Evolutionary conservation across 306 rosid genomes (phyloP), one percentile per base, ranked within the genome.

Genomic region (Alnus glutinosa): DNA sequence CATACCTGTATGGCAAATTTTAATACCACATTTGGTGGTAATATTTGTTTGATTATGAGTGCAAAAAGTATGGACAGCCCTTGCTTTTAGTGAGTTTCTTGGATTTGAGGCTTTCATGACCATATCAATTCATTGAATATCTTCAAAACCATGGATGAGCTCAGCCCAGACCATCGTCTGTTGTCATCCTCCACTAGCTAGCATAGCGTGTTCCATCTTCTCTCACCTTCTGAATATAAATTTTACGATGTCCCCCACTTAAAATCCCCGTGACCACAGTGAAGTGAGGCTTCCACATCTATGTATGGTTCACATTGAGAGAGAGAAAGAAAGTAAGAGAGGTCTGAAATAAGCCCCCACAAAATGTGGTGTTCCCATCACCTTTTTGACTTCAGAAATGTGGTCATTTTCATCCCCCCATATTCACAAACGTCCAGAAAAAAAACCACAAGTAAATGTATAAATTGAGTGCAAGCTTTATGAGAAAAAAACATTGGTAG

Each of bases 181-280:
- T 78, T 84, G 92, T 88, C 94, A 90, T 68, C 62, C 37, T 83
- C 97, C 97, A 93, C 94, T 87, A 80, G 23, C 94, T 87, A 80
- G 23, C 73, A n/a, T 50, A 47, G 71, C 77, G 86, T 81, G 74
- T 81, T 86, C 74, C 81, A 78, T 85, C 73, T 76, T 70, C 74
- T 75, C 49, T 78, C 62, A 37, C 78, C 69, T 78, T 71, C 75
- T n/a, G 28, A 59, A 70, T 51, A 81, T 71, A 47, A 7, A 19
- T 57, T 79, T 76, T 36, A 70, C 51, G 5, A 36, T 18, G 18
- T 66, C 4, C 57, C 58, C 80, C 77, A 73, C 83, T 75, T 78
- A 42, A 75, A 36, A 48, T 63, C 32, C 75, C 55, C 49, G 47
- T 23, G 73, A 13, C 70, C 55, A 10, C 79, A 68, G 39, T 71